Percentiles rank a stretch among this genome's conserved stretches.
Conservation (phyloP, 257 asterid genomes). For the Solanum paucissectum region DNA sequence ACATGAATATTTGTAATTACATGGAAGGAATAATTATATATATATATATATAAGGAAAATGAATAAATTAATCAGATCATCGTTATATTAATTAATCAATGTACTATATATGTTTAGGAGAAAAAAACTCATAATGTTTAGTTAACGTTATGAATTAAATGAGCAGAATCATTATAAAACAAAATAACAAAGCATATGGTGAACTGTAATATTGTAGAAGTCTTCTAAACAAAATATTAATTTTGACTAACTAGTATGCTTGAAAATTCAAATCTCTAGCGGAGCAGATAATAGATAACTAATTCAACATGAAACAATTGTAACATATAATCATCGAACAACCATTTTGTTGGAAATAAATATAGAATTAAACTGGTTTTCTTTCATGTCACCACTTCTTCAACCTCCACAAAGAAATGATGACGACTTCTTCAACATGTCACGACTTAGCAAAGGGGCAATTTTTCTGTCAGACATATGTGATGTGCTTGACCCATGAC, state of each 20-base stretch:
- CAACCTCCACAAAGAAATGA: constrained; percentile 48
- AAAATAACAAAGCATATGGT: not conserved
- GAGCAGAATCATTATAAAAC: not conserved
- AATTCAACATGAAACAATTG: not conserved
- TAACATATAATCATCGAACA: not conserved
- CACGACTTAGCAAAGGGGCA: constrained; percentile 55
- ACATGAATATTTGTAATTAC: too few species aligned
- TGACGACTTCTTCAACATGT: constrained; percentile 86
- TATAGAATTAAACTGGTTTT: not conserved
- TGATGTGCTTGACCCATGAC: constrained; percentile 71
- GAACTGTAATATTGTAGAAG: not conserved
- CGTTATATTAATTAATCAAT: too few species aligned
- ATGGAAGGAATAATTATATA: too few species aligned
- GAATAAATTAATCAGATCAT: too few species aligned
- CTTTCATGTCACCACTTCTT: constrained; percentile 39
- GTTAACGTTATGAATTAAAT: too few species aligned
- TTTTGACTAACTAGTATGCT: not conserved
- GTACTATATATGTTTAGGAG: too few species aligned
- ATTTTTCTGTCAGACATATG: constrained; percentile 74
- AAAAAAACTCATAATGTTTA: too few species aligned
- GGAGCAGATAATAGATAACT: not conserved
- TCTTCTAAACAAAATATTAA: not conserved
- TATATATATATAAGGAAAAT: too few species aligned
- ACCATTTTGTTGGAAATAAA: not conserved
- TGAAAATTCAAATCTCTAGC: not conserved